A percentile compares a stretch with the other conserved stretches of the same genome.
These are phyloP conservation scores for Pseudogymnoascus sp. DNA, from an alignment of 2,329 filamentous ascomycete genomes.

Conservation along the genomic window DNA sequence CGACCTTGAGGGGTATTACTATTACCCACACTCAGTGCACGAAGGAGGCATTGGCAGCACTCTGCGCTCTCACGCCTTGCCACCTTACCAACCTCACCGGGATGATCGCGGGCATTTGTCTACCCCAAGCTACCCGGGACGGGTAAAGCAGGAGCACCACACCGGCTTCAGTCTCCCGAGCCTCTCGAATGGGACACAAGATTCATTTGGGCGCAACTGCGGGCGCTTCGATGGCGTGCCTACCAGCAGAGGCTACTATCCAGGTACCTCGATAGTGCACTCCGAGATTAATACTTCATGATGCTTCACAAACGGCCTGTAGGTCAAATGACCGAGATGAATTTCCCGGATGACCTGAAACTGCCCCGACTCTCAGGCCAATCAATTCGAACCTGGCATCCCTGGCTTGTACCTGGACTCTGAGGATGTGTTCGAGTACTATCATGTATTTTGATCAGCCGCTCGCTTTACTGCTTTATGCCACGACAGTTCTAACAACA, in stretches of 20 bases:
- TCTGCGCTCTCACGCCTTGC: slow-evolving; percentile 5
- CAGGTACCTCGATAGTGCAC: slow-evolving; percentile 22
- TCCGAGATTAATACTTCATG: slow-evolving; percentile 25
- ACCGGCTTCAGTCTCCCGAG: slow-evolving; percentile 23
- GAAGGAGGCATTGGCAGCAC: slow-evolving; percentile 15
- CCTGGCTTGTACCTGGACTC: neutral
- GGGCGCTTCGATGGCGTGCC: slow-evolving; percentile 27
- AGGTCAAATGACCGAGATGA: neutral
- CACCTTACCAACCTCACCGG: slow-evolving; percentile 13
- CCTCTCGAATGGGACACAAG: slow-evolving; percentile 17
- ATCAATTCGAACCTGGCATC: neutral
- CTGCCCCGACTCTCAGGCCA: neutral
- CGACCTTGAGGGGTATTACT: slow-evolving; percentile 24
- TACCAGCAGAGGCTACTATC: slow-evolving; percentile 26
- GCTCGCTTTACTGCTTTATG: neutral
- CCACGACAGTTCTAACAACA: neutral
- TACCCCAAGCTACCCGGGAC: slow-evolving; percentile 20
- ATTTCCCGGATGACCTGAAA: neutral
- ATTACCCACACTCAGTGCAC: slow-evolving; percentile 26
- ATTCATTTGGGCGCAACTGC: slow-evolving; percentile 22
- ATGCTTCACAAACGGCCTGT: neutral
- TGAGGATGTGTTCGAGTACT: neutral
- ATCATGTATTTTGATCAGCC: slow-evolving; percentile 3
- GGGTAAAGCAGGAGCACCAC: slow-evolving; percentile 25
- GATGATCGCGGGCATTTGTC: slow-evolving; percentile 19